These are phyloP conservation scores for Saprolegnia diclina DNA, from an alignment of 352 stramenopile species.

Conservation along the genomic window DNA sequence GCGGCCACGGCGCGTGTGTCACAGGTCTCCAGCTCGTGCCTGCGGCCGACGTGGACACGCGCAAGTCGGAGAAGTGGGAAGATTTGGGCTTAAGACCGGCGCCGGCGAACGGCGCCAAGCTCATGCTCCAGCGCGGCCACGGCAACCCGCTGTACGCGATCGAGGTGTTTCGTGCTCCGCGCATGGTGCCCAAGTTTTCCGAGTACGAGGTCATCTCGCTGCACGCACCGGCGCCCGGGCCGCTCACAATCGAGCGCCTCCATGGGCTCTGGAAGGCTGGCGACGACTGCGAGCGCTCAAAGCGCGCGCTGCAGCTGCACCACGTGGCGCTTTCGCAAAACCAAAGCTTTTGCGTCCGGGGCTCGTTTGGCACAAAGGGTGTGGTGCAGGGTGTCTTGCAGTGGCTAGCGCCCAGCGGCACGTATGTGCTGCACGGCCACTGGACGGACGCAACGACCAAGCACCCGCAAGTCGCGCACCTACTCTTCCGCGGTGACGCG, in stretches of 20 bases:
- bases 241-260: constrained; percentile 28
- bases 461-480: constrained; percentile 63
- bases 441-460: constrained; percentile 72
- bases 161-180: constrained; percentile 78
- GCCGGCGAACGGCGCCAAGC: constrained; percentile 32
- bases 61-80: constrained; percentile 57
- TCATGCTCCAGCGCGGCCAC: constrained; percentile 72
- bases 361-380: constrained; percentile 63
- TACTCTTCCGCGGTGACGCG: constrained; percentile 39
- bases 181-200: constrained; percentile 81
- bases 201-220: constrained; percentile 85
- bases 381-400: constrained; percentile 39
- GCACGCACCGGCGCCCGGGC: constrained; percentile 28
- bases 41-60: constrained; percentile 37
- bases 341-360: constrained; percentile 55
- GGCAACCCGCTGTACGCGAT: constrained; percentile 83
- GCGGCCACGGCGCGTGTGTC: constrained; percentile 70
- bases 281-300: constrained; percentile 60
- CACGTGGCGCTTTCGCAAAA: constrained; percentile 50
- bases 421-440: constrained; percentile 43
- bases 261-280: constrained; percentile 70
- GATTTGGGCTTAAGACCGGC: constrained; percentile 42
- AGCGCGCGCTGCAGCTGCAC: constrained; percentile 58
- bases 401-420: neutral
- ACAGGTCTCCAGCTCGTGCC: constrained; percentile 69